phyloP scores from a whole-genome alignment of 371 early-diverging fungal species.

The Saksenaea vasiformis region DNA sequence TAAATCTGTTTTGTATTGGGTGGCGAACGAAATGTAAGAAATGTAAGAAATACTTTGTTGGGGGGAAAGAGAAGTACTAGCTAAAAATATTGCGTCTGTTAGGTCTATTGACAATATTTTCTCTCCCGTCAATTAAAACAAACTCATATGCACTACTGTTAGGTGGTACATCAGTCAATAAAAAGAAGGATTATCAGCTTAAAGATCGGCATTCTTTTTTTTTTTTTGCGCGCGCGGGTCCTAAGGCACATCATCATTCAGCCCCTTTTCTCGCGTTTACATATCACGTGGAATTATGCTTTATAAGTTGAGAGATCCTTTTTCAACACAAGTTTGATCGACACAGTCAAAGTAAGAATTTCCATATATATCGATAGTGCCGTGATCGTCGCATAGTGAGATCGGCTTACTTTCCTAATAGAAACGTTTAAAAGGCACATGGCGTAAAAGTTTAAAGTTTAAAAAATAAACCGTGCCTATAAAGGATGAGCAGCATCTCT shows the following conservation, averaged over 20 bases:
- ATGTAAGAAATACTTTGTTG: not conserved
- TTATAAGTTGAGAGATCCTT: not conserved
- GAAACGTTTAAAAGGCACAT: not conserved
- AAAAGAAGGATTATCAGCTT: not conserved
- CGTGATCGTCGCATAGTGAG: not conserved
- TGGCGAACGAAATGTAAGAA: conserved; percentile 1
- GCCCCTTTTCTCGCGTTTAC: not conserved
- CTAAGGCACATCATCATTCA: not conserved
- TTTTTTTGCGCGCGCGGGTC: conserved; percentile 1
- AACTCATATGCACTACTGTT: not conserved
- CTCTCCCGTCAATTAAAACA: conserved; percentile 1
- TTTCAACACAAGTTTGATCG: not conserved
- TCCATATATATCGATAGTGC: not conserved
- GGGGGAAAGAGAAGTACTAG: not conserved
- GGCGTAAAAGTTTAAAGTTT: not conserved
- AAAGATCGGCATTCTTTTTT: not conserved
- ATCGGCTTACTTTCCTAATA: not conserved
- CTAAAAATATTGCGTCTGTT: not conserved
- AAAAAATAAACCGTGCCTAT: not conserved
- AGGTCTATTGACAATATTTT: not conserved
- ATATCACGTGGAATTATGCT: not conserved
- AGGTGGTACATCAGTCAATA: conserved; percentile 2
- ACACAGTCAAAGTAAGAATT: not conserved
- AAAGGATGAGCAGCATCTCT: not conserved
- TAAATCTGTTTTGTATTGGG: not conserved